Conservation (phyloP, 2,329 filamentous ascomycete genomes). For the Diaporthe nobilis region DNA sequence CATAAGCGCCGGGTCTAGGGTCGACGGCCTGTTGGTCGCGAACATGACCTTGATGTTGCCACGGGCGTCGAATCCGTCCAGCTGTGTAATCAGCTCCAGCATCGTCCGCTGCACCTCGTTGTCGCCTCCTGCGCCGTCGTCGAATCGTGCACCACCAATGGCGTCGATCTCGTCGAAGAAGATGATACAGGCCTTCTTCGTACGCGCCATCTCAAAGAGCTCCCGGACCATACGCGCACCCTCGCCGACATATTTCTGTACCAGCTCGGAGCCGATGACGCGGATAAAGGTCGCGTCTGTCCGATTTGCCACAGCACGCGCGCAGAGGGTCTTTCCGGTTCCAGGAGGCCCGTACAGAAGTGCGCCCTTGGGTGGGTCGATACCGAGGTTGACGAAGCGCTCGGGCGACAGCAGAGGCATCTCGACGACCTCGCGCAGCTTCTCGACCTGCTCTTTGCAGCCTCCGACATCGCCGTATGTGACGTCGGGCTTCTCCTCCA, state of each 20-base stretch:
- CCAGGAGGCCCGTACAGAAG: constrained; percentile 96
- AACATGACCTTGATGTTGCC: constrained; percentile 99
- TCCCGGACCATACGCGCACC: constrained; percentile 98
- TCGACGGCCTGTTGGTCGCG: constrained; percentile 95
- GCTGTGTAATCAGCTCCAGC: constrained; percentile 96
- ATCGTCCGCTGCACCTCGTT: constrained; percentile 99
- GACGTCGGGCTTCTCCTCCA: constrained; percentile 99
- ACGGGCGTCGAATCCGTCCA: constrained; percentile 95
- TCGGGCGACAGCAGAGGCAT: constrained; percentile 98
- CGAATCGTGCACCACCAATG: constrained; percentile 94
- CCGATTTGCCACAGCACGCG: constrained; percentile 95
- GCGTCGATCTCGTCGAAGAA: constrained; percentile 99
- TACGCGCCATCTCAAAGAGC: constrained; percentile 98
- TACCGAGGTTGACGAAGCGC: constrained; percentile 98
- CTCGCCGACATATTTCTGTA: constrained; percentile 99
- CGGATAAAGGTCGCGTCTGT: constrained; percentile 99
- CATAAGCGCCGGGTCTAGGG: constrained; percentile 96
- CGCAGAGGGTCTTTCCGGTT: constrained; percentile 99
- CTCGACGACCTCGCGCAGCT: constrained; percentile 97
- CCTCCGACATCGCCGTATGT: constrained; percentile 99
- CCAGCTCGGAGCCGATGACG: constrained; percentile 96
- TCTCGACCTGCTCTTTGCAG: constrained; percentile 99
- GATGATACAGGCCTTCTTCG: constrained; percentile 99
- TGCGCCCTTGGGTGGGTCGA: constrained; percentile 97
- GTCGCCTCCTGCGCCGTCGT: constrained; percentile 95